phyloP scores from a whole-genome alignment of 208 protist species.

The Naegleria lovaniensis region DNA sequence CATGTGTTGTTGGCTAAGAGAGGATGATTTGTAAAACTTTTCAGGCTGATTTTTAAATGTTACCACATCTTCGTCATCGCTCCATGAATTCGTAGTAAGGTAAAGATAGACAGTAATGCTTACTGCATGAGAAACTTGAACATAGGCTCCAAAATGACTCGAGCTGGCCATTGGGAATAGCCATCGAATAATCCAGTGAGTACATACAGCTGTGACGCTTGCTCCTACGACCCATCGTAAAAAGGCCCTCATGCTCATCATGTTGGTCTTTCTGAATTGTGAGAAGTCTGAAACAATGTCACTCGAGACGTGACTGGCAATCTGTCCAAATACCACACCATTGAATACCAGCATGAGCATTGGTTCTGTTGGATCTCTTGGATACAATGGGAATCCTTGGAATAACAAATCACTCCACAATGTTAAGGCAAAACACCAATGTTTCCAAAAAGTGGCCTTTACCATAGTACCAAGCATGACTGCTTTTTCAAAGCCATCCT shows the following conservation, averaged over 20 bases:
- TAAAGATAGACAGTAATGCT: not conserved
- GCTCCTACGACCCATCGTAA: not conserved
- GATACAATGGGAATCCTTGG: not conserved
- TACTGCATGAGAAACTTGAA: not conserved
- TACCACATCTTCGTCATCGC: not conserved
- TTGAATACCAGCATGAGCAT: conserved; percentile 15
- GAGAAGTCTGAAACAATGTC: not conserved
- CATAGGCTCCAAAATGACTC: not conserved
- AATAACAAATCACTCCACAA: conserved; percentile 3
- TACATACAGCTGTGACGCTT: not conserved
- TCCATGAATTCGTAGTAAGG: not conserved
- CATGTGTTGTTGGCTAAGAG: no score
- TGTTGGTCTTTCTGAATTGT: not conserved
- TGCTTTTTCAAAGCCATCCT: conserved; percentile 9
- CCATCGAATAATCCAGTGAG: conserved; percentile 13
- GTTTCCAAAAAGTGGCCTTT: not conserved
- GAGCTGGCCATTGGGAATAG: not conserved
- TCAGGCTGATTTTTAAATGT: not conserved
- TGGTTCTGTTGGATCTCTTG: conserved; percentile 4
- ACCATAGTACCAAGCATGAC: not conserved
- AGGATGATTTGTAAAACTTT: not conserved
- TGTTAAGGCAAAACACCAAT: not conserved
- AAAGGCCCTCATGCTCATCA: not conserved
- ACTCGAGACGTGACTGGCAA: not conserved
- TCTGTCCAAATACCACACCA: not conserved